Evolutionary conservation across 768 basidiomycete species (phyloP), one percentile per base, ranked within the genome.

Genomic region (Russula ochroleuca): DNA sequence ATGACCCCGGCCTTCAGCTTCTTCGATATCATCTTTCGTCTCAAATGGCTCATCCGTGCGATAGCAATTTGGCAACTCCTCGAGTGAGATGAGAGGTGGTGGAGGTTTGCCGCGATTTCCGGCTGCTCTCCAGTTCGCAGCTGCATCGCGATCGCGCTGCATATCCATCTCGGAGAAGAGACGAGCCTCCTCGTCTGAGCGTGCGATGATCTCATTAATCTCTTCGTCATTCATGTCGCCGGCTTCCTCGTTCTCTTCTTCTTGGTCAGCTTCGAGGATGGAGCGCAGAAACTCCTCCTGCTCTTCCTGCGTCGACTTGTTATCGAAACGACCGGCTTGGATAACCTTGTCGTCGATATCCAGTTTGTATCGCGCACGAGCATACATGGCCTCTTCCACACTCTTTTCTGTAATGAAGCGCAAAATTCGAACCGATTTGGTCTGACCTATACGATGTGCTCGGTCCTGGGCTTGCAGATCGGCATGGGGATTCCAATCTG

Each of bases 291-390:
- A 89, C 72, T 94, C 93, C 73, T 99, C 96, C 69, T 97, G 94
- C 73, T 99, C 97, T 73, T 96, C 94, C 68, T 94, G 91, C 4
- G 94, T 96, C 23, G 95, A 96, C 77, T 96, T 96, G 77, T 98
- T 96, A 74, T 99, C 97, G 77, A 98, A 98, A 51, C 94, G 93
- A 80, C 96, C 96, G 58, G 94, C 94, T 78, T 98, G 96, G 71
- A 98, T 98, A 77, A 97, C 96, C 75, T 99, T 98, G 78, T 96
- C 94, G 73, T 99, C 97, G 71, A 99, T 95, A 71, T 96, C 96
- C 33, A 98, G 88, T 80, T 99, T 99, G 77, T 86, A 92, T 62
- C 92, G 85, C 6, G 97, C 97, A 67, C 94, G 85, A 50, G 92
- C 90, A 65, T 98, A 90, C 85, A 98, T 97, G 4, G 94, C 93